Evolutionary conservation across 257 asterid genomes (phyloP).

Genomic region (Salvia miltiorrhiza): DNA sequence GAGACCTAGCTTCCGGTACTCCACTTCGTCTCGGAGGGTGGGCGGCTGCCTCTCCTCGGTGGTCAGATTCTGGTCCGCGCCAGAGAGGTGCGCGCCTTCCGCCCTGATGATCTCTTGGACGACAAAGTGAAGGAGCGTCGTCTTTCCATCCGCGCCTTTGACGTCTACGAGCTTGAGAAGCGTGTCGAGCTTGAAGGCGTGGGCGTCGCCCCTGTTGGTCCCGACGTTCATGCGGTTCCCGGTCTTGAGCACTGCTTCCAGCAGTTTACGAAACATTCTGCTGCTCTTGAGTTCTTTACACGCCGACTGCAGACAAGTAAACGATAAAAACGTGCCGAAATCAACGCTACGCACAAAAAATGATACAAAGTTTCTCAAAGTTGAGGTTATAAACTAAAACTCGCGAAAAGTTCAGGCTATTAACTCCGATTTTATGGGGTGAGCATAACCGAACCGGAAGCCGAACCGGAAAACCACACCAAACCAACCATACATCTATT

Average conservation of each 20-base stretch:
- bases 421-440: too few species aligned
- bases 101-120: conserved; percentile 74
- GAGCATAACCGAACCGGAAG: too few species aligned
- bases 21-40: conserved; percentile 49
- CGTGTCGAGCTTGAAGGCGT: conserved; percentile 77
- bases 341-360: neutral
- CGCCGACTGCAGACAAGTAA: conserved; percentile 48
- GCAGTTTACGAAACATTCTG: conserved; percentile 69
- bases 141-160: conserved; percentile 73
- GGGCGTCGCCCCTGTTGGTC: conserved; percentile 76
- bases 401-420: too few species aligned
- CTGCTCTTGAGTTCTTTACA: conserved; percentile 74
- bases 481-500: too few species aligned
- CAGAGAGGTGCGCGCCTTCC: conserved; percentile 65
- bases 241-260: conserved; percentile 82
- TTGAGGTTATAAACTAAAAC: too few species aligned
- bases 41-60: conserved; percentile 30
- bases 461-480: too few species aligned
- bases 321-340: neutral
- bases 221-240: conserved; percentile 87
- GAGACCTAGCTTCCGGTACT: conserved; percentile 58
- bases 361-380: too few species aligned
- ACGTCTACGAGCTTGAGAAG: conserved; percentile 81
- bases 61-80: conserved; percentile 23
- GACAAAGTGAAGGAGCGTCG: conserved; percentile 76